Percentiles rank a stretch among this genome's conserved stretches.
Evolutionary conservation across 2,329 filamentous ascomycete species (phyloP).

Genomic region (Ophiostoma australiae): DNA sequence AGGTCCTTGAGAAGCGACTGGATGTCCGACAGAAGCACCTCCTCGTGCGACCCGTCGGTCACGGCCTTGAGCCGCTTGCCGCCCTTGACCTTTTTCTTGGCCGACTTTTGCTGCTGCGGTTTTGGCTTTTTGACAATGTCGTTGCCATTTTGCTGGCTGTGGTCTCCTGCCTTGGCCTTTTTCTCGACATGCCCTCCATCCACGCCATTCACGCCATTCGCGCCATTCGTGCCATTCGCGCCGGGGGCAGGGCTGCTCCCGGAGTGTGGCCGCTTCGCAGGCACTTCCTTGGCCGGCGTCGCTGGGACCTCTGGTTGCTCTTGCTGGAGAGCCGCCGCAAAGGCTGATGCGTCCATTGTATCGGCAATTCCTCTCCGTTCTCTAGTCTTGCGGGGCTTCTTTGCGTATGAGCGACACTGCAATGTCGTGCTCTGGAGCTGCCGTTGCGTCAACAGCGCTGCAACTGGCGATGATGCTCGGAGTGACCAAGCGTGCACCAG

Average conservation of each 20-base stretch:
- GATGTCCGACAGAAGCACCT: constrained; percentile 62
- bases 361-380: background rate
- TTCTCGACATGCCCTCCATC: background rate
- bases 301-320: background rate
- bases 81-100: constrained; percentile 50
- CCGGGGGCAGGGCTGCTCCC: constrained; percentile 21
- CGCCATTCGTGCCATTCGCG: background rate
- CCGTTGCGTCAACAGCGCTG: constrained; percentile 10
- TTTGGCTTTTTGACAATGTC: constrained; percentile 11
- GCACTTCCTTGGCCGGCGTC: background rate
- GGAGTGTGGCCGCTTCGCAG: constrained; percentile 22
- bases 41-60: constrained; percentile 59
- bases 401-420: background rate
- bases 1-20: constrained; percentile 48
- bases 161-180: background rate
- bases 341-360: background rate
- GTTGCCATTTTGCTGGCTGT: constrained; percentile 24
- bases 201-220: background rate
- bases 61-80: constrained; percentile 51
- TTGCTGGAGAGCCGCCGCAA: background rate
- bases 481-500: constrained; percentile 3
- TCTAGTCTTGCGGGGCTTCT: background rate
- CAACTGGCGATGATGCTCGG: background rate
- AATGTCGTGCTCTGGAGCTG: constrained; percentile 19
- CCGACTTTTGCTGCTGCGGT: constrained; percentile 23